These are phyloP conservation scores for Metschnikowia lachancei DNA, from an alignment of 805 yeast species.

Conservation along the genomic window DNA sequence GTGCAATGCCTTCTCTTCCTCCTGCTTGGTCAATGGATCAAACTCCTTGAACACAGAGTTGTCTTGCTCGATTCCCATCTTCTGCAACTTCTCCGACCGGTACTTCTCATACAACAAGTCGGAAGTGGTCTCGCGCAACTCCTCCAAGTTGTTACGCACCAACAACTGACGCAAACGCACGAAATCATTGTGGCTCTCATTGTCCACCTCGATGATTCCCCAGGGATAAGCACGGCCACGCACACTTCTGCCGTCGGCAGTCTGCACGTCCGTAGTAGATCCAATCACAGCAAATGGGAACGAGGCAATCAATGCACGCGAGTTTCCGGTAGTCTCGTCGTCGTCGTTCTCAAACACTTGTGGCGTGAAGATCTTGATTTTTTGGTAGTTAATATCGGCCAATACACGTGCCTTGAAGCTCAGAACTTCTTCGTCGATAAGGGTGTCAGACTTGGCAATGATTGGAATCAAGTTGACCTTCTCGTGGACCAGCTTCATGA, in stretches of 20 bases:
- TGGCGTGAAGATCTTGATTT: slow-evolving; percentile 73
- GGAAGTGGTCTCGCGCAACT: no score
- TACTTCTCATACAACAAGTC: no score
- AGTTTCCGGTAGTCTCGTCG: slow-evolving; percentile 69
- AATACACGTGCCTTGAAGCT: slow-evolving; percentile 74
- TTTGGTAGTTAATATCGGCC: slow-evolving; percentile 72
- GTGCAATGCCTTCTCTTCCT: slow-evolving; percentile 89
- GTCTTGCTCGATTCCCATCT: slow-evolving; percentile 90
- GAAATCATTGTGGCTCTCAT: slow-evolving; percentile 91
- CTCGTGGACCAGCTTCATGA: slow-evolving; percentile 83
- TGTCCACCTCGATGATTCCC: slow-evolving; percentile 95
- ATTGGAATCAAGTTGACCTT: slow-evolving; percentile 93
- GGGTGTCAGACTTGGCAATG: slow-evolving; percentile 90
- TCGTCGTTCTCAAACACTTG: slow-evolving; percentile 79
- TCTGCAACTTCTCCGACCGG: no score
- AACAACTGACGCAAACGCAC: slow-evolving; percentile 83
- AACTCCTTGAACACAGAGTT: slow-evolving; percentile 89
- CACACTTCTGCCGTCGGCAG: slow-evolving; percentile 71
- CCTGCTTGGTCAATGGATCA: slow-evolving; percentile 88
- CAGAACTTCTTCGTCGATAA: slow-evolving; percentile 80
- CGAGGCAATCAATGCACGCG: slow-evolving; percentile 61
- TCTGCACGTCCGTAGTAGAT: slow-evolving; percentile 69
- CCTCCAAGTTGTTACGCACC: slow-evolving; percentile 83
- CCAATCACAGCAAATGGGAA: slow-evolving; percentile 96
- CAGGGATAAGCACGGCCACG: slow-evolving; percentile 95